Conservation (phyloP, 2,329 filamentous ascomycete genomes). For the Aspergillus sp. region DNA sequence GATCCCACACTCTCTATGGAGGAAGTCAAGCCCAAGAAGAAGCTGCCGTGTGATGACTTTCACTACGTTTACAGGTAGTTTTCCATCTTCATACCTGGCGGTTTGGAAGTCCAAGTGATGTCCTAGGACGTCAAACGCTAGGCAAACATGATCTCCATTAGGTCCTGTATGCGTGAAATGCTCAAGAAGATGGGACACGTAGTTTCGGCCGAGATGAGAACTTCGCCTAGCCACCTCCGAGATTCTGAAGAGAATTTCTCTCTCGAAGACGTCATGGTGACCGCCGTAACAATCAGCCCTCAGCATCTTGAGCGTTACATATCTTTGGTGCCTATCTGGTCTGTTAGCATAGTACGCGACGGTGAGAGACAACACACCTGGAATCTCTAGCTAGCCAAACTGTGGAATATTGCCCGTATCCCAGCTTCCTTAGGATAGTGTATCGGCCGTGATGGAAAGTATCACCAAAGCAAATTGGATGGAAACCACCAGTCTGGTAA, state of each 20-base stretch:
- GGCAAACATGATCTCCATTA: conserved; percentile 29
- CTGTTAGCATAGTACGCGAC: conserved; percentile 8
- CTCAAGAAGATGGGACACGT: conserved; percentile 21
- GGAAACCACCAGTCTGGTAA: conserved; percentile 85
- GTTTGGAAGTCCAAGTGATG: conserved; percentile 25
- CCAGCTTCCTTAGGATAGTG: conserved; percentile 85
- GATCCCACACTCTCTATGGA: conserved; percentile 24
- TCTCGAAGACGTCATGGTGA: conserved; percentile 23
- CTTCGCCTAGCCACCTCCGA: conserved; percentile 14
- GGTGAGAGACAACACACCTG: conserved; percentile 31
- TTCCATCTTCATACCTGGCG: conserved; percentile 21
- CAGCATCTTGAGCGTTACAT: conserved; percentile 24
- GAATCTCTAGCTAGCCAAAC: conserved; percentile 80
- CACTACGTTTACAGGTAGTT: conserved; percentile 21
- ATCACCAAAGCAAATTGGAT: conserved; percentile 41
- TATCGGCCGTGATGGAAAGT: conserved; percentile 92
- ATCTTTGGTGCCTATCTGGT: conserved; percentile 18
- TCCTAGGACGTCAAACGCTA: conserved; percentile 27
- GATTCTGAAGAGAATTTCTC: conserved; percentile 22
- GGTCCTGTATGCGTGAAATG: conserved; percentile 27
- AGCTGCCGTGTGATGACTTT: conserved; percentile 24
- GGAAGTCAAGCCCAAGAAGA: conserved; percentile 28
- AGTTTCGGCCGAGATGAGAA: conserved; percentile 20
- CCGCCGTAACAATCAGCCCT: conserved; percentile 28
- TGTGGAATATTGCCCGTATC: conserved; percentile 93